Evolutionary conservation across 2,329 filamentous ascomycete species (phyloP).

Genomic region (Ophiostoma himal-ulmi): DNA sequence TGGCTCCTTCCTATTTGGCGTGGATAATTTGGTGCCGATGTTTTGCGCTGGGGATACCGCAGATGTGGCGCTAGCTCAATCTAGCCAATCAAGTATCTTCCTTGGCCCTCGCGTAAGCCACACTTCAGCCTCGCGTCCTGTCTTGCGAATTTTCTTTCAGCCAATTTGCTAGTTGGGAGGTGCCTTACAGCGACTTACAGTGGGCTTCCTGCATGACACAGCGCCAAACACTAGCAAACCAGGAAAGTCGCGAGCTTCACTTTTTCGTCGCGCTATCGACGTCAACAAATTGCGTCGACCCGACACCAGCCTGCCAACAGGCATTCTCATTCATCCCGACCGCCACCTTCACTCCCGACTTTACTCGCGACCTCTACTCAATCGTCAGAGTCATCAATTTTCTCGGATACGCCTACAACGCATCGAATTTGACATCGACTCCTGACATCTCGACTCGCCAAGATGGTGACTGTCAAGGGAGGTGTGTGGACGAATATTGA

Average conservation of each 20-base stretch:
- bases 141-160: slow-evolving; percentile 6
- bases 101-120: slow-evolving; percentile 19
- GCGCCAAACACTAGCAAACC: neutral
- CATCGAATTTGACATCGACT: neutral
- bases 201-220: slow-evolving; percentile 5
- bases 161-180: neutral
- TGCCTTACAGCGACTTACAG: slow-evolving; percentile 4
- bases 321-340: neutral
- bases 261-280: slow-evolving; percentile 14
- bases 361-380: neutral
- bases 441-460: slow-evolving; percentile 4
- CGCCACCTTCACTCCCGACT: neutral
- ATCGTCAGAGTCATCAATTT: too few species aligned
- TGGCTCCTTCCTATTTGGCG: slow-evolving; percentile 13
- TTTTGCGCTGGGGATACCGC: slow-evolving; percentile 10
- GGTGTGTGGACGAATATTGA: slow-evolving; percentile 71
- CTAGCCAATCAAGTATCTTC: neutral
- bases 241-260: slow-evolving; percentile 19
- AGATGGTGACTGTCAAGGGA: slow-evolving; percentile 67
- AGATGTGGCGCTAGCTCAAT: slow-evolving; percentile 21
- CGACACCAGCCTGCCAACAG: neutral
- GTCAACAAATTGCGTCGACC: neutral
- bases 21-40: neutral
- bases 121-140: slow-evolving; percentile 26
- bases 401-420: neutral